These are phyloP conservation scores for Camptophora hylomeconis DNA, from an alignment of 2,329 filamentous ascomycete genomes.

Conservation along the genomic window DNA sequence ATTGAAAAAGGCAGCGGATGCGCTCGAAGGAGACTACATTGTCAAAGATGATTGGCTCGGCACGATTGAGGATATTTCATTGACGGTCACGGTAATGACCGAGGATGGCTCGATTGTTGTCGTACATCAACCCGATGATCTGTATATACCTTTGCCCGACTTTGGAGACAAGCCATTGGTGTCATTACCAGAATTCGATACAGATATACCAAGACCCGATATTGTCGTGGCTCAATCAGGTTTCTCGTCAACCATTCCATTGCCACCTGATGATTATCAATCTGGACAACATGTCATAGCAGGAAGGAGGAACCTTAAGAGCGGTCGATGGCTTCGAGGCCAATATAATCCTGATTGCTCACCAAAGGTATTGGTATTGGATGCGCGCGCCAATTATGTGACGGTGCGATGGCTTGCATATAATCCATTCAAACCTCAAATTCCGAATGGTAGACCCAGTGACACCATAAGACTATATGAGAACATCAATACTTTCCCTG, in stretches of 20 bases:
- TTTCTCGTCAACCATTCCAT: conserved; percentile 10
- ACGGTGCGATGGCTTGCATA: conserved; percentile 41
- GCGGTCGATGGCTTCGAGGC: conserved; percentile 40
- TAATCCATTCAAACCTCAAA: conserved; percentile 19
- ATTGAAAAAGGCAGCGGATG: conserved; percentile 32
- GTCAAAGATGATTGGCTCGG: conserved; percentile 46
- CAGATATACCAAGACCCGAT: conserved; percentile 8
- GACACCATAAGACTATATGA: conserved; percentile 10
- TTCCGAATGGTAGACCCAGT: conserved; percentile 13
- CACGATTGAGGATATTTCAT: conserved; percentile 35
- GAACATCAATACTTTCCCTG: conserved; percentile 13
- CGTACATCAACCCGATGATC: conserved; percentile 33
- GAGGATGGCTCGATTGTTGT: conserved; percentile 42
- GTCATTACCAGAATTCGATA: conserved; percentile 11
- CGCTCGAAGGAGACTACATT: conserved; percentile 38
- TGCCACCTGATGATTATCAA: conserved; percentile 9
- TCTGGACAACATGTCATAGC: conserved; percentile 36
- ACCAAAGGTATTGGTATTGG: conserved; percentile 39
- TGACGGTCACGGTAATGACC: conserved; percentile 38
- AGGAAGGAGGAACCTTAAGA: conserved; percentile 37
- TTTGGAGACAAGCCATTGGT: conserved; percentile 16
- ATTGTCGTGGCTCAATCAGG: conserved; percentile 8
- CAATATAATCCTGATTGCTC: conserved; percentile 35
- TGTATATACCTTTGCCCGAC: conserved; percentile 24
- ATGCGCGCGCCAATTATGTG: conserved; percentile 32